A percentile compares a stretch with the other conserved stretches of the same genome.
These are phyloP conservation scores for Fraxinus sp. DNA, from an alignment of 305 asterid species.

Conservation along the genomic window DNA sequence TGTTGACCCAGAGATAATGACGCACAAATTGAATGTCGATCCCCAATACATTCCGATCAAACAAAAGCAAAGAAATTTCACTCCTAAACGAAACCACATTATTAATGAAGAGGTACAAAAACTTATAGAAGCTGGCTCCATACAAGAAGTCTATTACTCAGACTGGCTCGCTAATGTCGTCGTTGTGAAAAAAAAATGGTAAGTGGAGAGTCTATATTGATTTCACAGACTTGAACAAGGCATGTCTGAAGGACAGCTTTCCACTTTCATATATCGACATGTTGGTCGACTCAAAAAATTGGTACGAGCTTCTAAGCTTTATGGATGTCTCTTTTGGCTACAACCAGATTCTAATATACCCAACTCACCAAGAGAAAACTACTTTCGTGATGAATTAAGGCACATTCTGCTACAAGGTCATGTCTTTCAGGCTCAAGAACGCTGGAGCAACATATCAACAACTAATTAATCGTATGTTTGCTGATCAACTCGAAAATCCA, in stretches of 20 bases:
- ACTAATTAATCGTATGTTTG: too few relatives aligned
- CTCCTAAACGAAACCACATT: background rate
- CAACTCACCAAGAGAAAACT: background rate
- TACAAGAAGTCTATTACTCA: background rate
- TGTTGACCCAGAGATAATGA: background rate
- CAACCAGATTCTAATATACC: background rate
- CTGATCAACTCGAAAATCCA: background rate
- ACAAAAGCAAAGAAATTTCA: background rate
- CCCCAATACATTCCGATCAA: background rate
- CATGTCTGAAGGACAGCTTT: background rate
- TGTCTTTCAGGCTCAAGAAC: background rate
- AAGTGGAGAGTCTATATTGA: background rate
- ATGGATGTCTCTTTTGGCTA: too few relatives aligned
- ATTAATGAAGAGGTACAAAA: background rate
- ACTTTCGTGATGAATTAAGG: too few relatives aligned
- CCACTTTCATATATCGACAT: background rate
- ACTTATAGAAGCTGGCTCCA: background rate
- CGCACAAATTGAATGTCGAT: background rate
- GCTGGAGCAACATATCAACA: background rate
- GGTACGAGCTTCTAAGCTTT: background rate
- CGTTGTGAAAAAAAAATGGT: background rate
- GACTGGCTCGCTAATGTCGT: background rate
- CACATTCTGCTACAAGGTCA: background rate
- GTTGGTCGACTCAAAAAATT: background rate
- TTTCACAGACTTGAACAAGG: background rate